Evolutionary conservation across 139 green algal species (phyloP).

Genomic region (Auxenochlorella pyrenoidosa): DNA sequence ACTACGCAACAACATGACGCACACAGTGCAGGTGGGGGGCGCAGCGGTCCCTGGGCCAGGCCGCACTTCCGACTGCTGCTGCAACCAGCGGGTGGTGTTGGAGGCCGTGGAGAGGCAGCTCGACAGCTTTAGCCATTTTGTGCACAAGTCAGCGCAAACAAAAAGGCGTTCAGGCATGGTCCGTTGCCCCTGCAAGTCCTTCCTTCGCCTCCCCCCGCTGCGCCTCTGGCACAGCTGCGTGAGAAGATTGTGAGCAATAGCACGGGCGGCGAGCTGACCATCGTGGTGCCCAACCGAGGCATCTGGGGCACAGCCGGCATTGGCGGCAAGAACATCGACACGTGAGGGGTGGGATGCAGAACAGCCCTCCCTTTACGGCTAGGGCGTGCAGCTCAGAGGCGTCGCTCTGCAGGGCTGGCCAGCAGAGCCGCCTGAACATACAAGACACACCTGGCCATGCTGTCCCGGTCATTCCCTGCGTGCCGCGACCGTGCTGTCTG

Average conservation of each 20-base stretch:
- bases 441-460: background rate
- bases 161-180: background rate
- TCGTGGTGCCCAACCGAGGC: conserved; percentile 58
- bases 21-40: conserved; percentile 48
- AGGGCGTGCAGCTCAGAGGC: background rate
- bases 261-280: conserved; percentile 45
- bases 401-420: background rate
- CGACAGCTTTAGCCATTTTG: too few species aligned
- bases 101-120: too few species aligned
- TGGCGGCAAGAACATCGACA: conserved; percentile 75
- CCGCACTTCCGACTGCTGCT: background rate
- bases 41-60: background rate
- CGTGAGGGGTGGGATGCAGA: background rate
- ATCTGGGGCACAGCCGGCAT: conserved; percentile 81
- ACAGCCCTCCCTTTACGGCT: too few species aligned
- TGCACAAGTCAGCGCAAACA: too few species aligned
- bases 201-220: background rate
- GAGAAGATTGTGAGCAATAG: conserved; percentile 34
- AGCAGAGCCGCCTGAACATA: background rate
- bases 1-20: conserved; percentile 24
- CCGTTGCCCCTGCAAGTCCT: background rate
- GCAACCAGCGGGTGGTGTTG: background rate
- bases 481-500: background rate
- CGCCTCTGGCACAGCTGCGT: conserved; percentile 24
- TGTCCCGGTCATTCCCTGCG: background rate